phyloP scores from a whole-genome alignment of 768 basidiomycete species.

The Wakefieldia striispora region DNA sequence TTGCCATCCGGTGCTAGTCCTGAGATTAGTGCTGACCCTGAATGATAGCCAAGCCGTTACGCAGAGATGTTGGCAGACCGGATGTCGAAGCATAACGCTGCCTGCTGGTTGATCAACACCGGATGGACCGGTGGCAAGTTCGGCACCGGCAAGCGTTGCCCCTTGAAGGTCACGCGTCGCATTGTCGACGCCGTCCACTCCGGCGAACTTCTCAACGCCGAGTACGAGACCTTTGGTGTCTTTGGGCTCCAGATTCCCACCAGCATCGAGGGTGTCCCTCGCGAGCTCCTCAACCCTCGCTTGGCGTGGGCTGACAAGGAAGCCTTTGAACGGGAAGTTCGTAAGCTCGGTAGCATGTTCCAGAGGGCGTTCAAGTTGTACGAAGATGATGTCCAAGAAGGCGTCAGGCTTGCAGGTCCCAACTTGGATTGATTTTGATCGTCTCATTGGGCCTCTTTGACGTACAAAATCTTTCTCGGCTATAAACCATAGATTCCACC shows the following conservation, averaged over 20 bases:
- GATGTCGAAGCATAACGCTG: slow-evolving; percentile 84
- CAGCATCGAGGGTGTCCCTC: slow-evolving; percentile 78
- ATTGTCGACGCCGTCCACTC: slow-evolving; percentile 98
- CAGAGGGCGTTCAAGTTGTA: slow-evolving; percentile 90
- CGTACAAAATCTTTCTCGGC: background rate
- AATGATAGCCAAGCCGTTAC: slow-evolving; percentile 79
- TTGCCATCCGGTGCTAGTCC: slow-evolving; percentile 5
- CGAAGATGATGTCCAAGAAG: slow-evolving; percentile 77
- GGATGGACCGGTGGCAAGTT: slow-evolving; percentile 96
- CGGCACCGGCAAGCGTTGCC: slow-evolving; percentile 91
- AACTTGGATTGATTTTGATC: slow-evolving; percentile 21
- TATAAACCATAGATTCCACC: slow-evolving; percentile 7
- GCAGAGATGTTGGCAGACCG: slow-evolving; percentile 95
- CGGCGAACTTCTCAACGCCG: slow-evolving; percentile 82
- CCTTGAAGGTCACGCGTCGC: slow-evolving; percentile 91
- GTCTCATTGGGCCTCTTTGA: background rate
- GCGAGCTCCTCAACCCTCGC: slow-evolving; percentile 85
- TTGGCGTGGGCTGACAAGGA: slow-evolving; percentile 88
- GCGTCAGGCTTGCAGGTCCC: slow-evolving; percentile 84
- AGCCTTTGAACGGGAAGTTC: slow-evolving; percentile 84
- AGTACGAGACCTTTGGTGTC: slow-evolving; percentile 79
- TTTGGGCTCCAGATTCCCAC: slow-evolving; percentile 89
- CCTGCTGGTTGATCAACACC: slow-evolving; percentile 99
- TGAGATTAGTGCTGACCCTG: background rate
- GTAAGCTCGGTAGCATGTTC: slow-evolving; percentile 93